These are phyloP conservation scores for Volvox reticuliferus DNA, from an alignment of 139 green algal genomes.

Conservation along the genomic window DNA sequence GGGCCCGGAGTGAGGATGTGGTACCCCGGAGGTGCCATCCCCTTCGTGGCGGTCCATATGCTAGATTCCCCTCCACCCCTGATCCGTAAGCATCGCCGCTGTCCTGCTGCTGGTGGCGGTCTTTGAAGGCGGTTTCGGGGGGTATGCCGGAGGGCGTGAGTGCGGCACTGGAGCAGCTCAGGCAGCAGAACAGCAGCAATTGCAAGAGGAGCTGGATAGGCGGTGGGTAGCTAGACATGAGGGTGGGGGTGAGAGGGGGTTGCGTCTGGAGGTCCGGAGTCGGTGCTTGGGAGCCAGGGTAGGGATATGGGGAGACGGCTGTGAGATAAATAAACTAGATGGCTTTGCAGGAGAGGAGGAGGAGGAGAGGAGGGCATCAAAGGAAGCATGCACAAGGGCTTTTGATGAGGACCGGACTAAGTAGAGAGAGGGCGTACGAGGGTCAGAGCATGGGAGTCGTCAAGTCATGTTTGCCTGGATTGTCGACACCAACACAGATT, in stretches of 20 bases:
- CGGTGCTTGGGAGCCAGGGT: neutral
- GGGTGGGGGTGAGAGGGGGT: neutral
- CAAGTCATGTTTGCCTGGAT: too few relatives aligned
- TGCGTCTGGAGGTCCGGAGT: neutral
- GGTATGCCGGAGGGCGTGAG: conserved; percentile 16
- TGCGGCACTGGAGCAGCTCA: conserved; percentile 42
- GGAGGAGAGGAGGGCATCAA: neutral
- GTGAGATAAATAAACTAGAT: neutral
- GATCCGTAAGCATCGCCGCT: too few relatives aligned
- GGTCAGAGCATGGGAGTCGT: too few relatives aligned
- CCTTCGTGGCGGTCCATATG: too few relatives aligned
- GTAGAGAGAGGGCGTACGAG: too few relatives aligned
- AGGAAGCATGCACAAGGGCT: too few relatives aligned
- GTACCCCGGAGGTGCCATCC: too few relatives aligned
- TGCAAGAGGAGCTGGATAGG: conserved; percentile 44
- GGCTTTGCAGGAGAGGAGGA: neutral
- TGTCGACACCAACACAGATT: too few relatives aligned
- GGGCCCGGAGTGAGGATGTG: too few relatives aligned
- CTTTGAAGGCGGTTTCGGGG: neutral
- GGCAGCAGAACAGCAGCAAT: conserved; percentile 56
- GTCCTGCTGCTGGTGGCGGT: neutral
- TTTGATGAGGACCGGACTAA: too few relatives aligned
- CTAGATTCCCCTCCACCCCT: too few relatives aligned
- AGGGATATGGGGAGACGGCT: neutral
- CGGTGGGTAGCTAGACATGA: neutral